These are phyloP conservation scores for Chaetomiaceae sp. DNA, from an alignment of 2,329 filamentous ascomycete genomes.

Conservation along the genomic window DNA sequence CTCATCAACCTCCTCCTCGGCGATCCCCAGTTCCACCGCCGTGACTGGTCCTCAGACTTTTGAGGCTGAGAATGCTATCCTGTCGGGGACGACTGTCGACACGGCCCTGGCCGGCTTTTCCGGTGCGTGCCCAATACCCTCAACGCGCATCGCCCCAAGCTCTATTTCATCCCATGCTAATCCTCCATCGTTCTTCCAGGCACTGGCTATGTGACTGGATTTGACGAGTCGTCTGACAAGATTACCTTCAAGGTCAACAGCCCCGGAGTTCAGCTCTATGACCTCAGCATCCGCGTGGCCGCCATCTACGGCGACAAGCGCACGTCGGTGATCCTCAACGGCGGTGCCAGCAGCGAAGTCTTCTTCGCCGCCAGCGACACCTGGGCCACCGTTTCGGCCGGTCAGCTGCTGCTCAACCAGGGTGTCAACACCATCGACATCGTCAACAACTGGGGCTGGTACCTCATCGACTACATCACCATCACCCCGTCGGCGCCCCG, in stretches of 20 bases:
- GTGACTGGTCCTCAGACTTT: constrained; percentile 12
- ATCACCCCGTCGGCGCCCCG: constrained; percentile 21
- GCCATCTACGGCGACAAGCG: constrained; percentile 43
- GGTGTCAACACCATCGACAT: constrained; percentile 43
- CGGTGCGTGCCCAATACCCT: constrained; percentile 9
- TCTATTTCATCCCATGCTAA: too few relatives aligned
- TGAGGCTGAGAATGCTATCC: constrained; percentile 39
- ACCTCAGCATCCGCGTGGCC: constrained; percentile 41
- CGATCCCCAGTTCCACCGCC: too few relatives aligned
- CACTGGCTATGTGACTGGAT: constrained; percentile 43
- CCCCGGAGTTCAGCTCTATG: constrained; percentile 35
- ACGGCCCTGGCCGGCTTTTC: constrained; percentile 36
- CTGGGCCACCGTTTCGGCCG: constrained; percentile 38
- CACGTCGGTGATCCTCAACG: constrained; percentile 40
- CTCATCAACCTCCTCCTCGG: too few relatives aligned
- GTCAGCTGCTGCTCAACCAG: constrained; percentile 40
- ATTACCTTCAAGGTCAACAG: constrained; percentile 40
- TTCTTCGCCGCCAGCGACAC: constrained; percentile 34
- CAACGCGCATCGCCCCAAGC: too few relatives aligned
- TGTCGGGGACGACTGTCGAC: constrained; percentile 38
- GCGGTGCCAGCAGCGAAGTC: constrained; percentile 38
- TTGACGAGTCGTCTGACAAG: constrained; percentile 39
- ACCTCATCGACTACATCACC: constrained; percentile 41
- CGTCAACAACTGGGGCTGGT: constrained; percentile 46
- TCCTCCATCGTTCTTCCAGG: constrained; percentile 28